Evolutionary conservation across 2,329 filamentous ascomycete species (phyloP).

Genomic region (Alternaria triticimaculans): DNA sequence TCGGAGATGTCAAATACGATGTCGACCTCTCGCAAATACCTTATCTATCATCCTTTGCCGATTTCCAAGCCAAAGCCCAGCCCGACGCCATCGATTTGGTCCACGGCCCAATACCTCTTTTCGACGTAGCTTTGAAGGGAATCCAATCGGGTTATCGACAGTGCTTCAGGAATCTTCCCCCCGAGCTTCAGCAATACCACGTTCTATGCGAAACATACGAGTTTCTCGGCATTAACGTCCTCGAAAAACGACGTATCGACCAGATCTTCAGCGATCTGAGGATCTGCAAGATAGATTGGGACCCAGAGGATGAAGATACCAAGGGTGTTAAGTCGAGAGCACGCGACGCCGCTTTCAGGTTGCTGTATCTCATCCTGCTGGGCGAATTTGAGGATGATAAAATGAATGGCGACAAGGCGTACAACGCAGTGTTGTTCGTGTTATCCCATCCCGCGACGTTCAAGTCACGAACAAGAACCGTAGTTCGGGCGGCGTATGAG

Average conservation of each 20-base stretch:
- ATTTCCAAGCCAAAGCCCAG: neutral
- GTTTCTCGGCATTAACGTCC: slow-evolving; percentile 31
- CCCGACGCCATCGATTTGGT: slow-evolving; percentile 12
- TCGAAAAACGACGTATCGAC: slow-evolving; percentile 15
- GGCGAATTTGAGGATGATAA: slow-evolving; percentile 20
- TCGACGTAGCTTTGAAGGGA: slow-evolving; percentile 34
- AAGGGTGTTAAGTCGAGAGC: slow-evolving; percentile 19
- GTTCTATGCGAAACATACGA: slow-evolving; percentile 34
- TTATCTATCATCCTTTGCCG: slow-evolving; percentile 34
- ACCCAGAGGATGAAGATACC: slow-evolving; percentile 18
- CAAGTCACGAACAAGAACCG: slow-evolving; percentile 27
- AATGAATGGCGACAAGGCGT: slow-evolving; percentile 26
- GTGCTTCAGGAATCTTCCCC: slow-evolving; percentile 31
- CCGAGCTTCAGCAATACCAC: slow-evolving; percentile 28
- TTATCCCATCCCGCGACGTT: slow-evolving; percentile 34
- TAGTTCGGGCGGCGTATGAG: slow-evolving; percentile 30
- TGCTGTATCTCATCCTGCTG: slow-evolving; percentile 29
- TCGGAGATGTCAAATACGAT: slow-evolving; percentile 11
- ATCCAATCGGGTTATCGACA: slow-evolving; percentile 36
- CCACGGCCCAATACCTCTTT: slow-evolving; percentile 28
- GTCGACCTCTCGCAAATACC: slow-evolving; percentile 9
- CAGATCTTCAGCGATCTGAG: slow-evolving; percentile 21
- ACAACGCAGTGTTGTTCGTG: slow-evolving; percentile 31
- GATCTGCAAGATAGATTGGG: slow-evolving; percentile 19
- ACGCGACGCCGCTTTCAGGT: slow-evolving; percentile 31